phyloP scores from a whole-genome alignment of 2,329 filamentous ascomycete genomes.

The Cladosporium sp. region DNA sequence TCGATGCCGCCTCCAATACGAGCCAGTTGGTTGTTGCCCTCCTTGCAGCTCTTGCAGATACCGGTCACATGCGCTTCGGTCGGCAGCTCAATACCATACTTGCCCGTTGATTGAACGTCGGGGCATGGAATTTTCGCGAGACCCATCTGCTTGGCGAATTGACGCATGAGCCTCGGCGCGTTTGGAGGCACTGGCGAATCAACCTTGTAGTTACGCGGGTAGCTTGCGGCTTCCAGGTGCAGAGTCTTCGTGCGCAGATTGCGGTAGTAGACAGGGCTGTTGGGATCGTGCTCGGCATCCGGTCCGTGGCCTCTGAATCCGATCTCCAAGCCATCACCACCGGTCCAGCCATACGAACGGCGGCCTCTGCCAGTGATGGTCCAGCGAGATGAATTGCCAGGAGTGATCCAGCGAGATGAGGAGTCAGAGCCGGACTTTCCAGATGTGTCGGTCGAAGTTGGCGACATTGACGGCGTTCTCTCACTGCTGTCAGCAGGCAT shows the following conservation, averaged over 20 bases:
- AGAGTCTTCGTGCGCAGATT: conserved; percentile 2
- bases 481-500: not conserved
- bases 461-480: conserved; percentile 7
- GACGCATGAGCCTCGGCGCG: conserved; percentile 7
- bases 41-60: conserved; percentile 3
- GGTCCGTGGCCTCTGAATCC: conserved; percentile 30
- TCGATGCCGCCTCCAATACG: conserved; percentile 8
- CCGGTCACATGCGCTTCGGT: not conserved
- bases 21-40: not conserved
- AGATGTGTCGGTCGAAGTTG: conserved; percentile 16
- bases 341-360: conserved; percentile 29
- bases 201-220: not conserved
- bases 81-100: not conserved
- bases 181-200: conserved; percentile 3
- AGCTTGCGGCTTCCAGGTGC: conserved; percentile 4
- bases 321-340: conserved; percentile 35
- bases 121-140: not conserved
- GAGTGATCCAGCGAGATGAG: not conserved
- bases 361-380: not conserved
- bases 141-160: conserved; percentile 3
- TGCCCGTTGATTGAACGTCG: not conserved
- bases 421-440: too few relatives aligned
- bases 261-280: conserved; percentile 10
- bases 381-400: not conserved
- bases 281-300: conserved; percentile 25